Base-by-base conservation (phyloP, 768 basidiomycete genomes). In the Suillus plorans region DNA sequence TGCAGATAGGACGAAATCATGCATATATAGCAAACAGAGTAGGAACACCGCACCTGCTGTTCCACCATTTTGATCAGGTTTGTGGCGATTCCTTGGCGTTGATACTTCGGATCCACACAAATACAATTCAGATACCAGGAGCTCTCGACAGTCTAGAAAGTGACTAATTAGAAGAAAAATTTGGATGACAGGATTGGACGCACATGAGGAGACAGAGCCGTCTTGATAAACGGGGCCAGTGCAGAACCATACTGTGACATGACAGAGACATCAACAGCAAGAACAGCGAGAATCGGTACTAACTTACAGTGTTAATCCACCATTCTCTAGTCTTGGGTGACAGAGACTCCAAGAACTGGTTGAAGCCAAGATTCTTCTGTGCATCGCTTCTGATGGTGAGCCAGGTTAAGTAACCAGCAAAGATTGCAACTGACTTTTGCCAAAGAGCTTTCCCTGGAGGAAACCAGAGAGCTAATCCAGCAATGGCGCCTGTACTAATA, bases 391-490 rank as follows among this genome's bases (percentile, higher is more conserved):
- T 18, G 25, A 52, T 16, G 14, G 16, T 52, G 16, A 52, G 8
- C 25, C 7, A 50, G 13, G 25, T 52, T 52, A 8, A 8, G 4
- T 28, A 52, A n/a, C 25, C 16, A 28, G 16, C 25, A 28, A 52
- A 18, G 0, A 16, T 28, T 1, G 8, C 25, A 28, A 52, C 50
- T 52, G 25, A 52, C 50, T 52, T 28, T 52, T 28, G 14, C 50
- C 50, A 52, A 28, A 52, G 50, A 28, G 8, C 25, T 52, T 28
- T 16, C 16, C 50, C 50, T 28, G 50, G 50, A 52, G 50, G 25
- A 52, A 52, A 52, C 25, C 50, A 52, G 50, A 52, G 50, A 52
- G 50, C 50, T 28, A 52, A 28, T 52, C 50, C 50, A 52, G 49
- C 49, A 7, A 50, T 25, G 49, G 49, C 49, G 2, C 52, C 18